Conservation (phyloP, 352 stramenopile genomes). For the Globisporangium nunn region DNA sequence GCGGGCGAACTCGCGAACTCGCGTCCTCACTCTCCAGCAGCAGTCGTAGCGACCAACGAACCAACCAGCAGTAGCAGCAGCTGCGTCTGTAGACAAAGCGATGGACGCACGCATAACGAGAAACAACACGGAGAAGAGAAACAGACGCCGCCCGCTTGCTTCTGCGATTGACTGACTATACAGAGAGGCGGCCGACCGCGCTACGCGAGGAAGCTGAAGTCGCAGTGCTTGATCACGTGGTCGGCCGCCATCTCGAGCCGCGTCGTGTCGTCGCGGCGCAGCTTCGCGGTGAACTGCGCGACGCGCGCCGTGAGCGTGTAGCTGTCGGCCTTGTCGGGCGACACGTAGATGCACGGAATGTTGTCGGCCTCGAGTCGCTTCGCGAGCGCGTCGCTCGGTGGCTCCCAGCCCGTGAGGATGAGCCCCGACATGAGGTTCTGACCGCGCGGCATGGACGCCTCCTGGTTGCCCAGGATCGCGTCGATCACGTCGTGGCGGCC, state of each 20-base stretch:
- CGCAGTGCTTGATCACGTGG: slow-evolving; percentile 76
- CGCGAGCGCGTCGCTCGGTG: slow-evolving; percentile 55
- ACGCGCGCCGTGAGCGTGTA: slow-evolving; percentile 82
- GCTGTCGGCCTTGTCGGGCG: slow-evolving; percentile 77
- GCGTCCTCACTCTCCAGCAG: too few species aligned
- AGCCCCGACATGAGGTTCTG: slow-evolving; percentile 66
- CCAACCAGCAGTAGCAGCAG: not conserved
- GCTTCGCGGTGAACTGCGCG: slow-evolving; percentile 76
- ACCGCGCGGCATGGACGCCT: slow-evolving; percentile 54
- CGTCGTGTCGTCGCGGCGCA: slow-evolving; percentile 63
- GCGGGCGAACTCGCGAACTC: too few species aligned
- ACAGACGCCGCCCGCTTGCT: not conserved
- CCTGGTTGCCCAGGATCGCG: slow-evolving; percentile 80
- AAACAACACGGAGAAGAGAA: not conserved
- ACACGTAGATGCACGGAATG: slow-evolving; percentile 86
- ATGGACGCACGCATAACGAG: not conserved
- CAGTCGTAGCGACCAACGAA: too few species aligned
- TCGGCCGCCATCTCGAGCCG: slow-evolving; percentile 73
- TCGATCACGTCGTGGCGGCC: slow-evolving; percentile 79
- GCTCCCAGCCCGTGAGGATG: slow-evolving; percentile 82
- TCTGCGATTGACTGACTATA: not conserved
- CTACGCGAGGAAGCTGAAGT: slow-evolving; percentile 67
- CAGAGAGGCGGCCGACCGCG: not conserved
- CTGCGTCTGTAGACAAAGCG: not conserved
- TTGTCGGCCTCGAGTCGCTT: slow-evolving; percentile 69